These are phyloP conservation scores for Penicillium sp. DNA, from an alignment of 2,329 filamentous ascomycete species.

Conservation along the genomic window DNA sequence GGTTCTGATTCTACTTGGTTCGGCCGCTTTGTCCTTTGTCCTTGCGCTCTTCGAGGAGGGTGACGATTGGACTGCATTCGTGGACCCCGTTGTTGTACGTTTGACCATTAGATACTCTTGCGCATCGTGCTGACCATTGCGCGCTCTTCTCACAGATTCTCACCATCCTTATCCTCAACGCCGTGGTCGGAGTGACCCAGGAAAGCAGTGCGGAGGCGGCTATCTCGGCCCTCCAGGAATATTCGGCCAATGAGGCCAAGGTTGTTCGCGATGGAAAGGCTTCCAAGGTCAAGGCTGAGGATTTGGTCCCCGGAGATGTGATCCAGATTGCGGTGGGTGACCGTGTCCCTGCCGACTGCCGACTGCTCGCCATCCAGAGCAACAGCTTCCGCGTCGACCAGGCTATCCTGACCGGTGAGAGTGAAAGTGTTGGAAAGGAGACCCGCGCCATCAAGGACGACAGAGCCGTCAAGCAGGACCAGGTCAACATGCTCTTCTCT, in stretches of 20 bases:
- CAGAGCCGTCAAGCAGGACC: constrained; percentile 93
- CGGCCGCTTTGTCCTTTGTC: constrained; percentile 89
- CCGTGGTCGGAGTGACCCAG: constrained; percentile 95
- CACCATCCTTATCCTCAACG: constrained; percentile 94
- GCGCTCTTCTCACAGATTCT: constrained; percentile 66
- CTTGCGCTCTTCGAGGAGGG: constrained; percentile 90
- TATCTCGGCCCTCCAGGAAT: constrained; percentile 96
- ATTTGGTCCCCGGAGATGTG: constrained; percentile 92
- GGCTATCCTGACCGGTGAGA: constrained; percentile 95
- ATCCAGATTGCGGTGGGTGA: constrained; percentile 87
- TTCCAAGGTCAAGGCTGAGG: constrained; percentile 88
- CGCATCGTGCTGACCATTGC: constrained; percentile 17
- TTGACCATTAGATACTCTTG: not conserved
- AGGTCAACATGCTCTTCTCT: constrained; percentile 97
- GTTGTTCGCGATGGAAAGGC: constrained; percentile 83
- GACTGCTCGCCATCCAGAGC: constrained; percentile 85
- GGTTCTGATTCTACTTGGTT: constrained; percentile 90
- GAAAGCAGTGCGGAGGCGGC: constrained; percentile 98
- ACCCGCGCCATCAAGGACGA: constrained; percentile 68
- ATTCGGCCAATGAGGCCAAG: constrained; percentile 97
- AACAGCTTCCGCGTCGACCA: constrained; percentile 98
- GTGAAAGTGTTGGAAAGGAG: constrained; percentile 93
- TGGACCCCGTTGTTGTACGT: constrained; percentile 91
- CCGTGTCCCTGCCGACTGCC: constrained; percentile 91
- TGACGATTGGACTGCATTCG: constrained; percentile 94